phyloP scores from a whole-genome alignment of 1,139 yeast genomes.

The Hanseniaspora gamundiae region DNA sequence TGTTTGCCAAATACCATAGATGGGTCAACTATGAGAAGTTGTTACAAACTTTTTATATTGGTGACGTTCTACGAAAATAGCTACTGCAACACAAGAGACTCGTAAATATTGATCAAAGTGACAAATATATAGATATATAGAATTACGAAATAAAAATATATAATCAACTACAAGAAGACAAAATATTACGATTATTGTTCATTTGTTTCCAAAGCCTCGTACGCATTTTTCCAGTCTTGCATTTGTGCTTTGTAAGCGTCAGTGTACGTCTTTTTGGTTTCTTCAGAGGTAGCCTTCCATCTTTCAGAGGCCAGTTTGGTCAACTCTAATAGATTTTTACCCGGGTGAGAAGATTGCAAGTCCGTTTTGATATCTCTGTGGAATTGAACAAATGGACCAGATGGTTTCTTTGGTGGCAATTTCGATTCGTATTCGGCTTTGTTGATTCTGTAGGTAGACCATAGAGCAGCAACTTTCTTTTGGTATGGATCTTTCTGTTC shows the following conservation, averaged over 20 bases:
- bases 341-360: conserved; percentile 23
- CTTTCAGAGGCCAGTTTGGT: conserved; percentile 26
- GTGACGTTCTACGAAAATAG: conserved; percentile 25
- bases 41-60: conserved; percentile 67
- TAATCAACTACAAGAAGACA: neutral
- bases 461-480: conserved; percentile 23
- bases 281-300: conserved; percentile 23
- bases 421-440: conserved; percentile 25
- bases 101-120: neutral
- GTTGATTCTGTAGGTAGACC: conserved; percentile 24
- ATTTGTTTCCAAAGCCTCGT: conserved; percentile 7
- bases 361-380: conserved; percentile 24
- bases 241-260: conserved; percentile 24
- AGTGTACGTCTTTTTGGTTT: conserved; percentile 23
- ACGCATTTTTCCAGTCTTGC: conserved; percentile 26
- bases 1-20: conserved; percentile 71
- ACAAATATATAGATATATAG: too few species aligned
- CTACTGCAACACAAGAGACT: neutral
- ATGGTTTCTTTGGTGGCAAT: conserved; percentile 27
- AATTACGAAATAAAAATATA: conserved; percentile 1
- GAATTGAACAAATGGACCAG: conserved; percentile 26
- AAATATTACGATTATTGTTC: conserved; percentile 3
- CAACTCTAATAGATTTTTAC: conserved; percentile 24
- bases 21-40: conserved; percentile 86
- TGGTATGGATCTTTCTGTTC: conserved; percentile 25